Conservation (phyloP, 23 red algal species). For the Gracilaria domingensis region DNA sequence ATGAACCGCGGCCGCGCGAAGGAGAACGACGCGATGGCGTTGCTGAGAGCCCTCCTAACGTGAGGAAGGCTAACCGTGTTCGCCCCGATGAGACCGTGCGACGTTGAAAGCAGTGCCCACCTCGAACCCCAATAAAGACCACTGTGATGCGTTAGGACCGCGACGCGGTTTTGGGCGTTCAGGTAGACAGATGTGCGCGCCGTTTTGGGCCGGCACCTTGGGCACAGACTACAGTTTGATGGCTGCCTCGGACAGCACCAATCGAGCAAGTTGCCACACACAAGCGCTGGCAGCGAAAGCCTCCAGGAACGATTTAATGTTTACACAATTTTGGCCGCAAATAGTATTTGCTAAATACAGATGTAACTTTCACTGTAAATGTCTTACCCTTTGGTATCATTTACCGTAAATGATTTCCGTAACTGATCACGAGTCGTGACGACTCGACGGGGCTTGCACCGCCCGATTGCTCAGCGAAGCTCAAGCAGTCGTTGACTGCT, state of each 20-base stretch:
- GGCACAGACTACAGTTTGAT: background rate
- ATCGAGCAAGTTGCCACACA: background rate
- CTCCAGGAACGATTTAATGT: too few relatives aligned
- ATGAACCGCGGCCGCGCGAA: constrained; percentile 46
- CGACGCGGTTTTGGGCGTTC: constrained; percentile 7
- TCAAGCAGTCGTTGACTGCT: too few relatives aligned
- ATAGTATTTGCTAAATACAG: too few relatives aligned
- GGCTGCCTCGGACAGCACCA: background rate
- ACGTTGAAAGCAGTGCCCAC: constrained; percentile 13
- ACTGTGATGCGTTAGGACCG: constrained; percentile 15
- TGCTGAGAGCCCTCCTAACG: constrained; percentile 28
- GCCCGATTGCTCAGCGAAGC: too few relatives aligned
- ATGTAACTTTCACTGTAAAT: too few relatives aligned
- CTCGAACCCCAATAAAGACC: constrained; percentile 23
- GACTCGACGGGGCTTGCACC: too few relatives aligned
- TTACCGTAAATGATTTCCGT: too few relatives aligned
- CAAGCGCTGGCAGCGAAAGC: too few relatives aligned
- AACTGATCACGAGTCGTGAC: too few relatives aligned
- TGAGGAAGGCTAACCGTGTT: constrained; percentile 33
- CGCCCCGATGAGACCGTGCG: constrained; percentile 43
- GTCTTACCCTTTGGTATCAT: too few relatives aligned
- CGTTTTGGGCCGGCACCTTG: background rate
- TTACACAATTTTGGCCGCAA: too few relatives aligned
- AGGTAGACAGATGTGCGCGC: background rate
- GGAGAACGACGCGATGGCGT: constrained; percentile 19